phyloP scores from a whole-genome alignment of 345 rosid genomes.

The Ricinus communis region DNA sequence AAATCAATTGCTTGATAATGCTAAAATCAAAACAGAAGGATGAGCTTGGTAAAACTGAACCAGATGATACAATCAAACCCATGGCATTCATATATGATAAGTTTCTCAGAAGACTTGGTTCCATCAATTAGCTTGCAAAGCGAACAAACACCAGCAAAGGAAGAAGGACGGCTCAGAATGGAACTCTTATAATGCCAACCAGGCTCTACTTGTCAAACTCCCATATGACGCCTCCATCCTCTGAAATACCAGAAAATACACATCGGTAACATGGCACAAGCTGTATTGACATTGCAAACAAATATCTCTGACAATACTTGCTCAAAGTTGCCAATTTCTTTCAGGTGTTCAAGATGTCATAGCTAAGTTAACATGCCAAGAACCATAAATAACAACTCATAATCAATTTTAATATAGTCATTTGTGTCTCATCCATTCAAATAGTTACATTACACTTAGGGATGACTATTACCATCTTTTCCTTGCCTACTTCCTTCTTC shows the following conservation, averaged over 20 bases:
- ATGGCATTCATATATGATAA: neutral
- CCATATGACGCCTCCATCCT: conserved; percentile 63
- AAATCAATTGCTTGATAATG: neutral
- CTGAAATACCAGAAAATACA: conserved; percentile 32
- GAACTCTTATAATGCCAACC: neutral
- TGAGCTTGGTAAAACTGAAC: neutral
- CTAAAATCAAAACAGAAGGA: neutral
- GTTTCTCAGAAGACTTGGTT: no score
- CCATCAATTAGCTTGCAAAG: neutral
- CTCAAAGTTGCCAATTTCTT: no score
- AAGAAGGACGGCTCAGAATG: neutral
- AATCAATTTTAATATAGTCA: neutral
- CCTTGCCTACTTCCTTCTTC: neutral
- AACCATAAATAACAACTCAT: no score
- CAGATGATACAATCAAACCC: neutral
- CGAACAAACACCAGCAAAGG: neutral
- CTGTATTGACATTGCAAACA: neutral
- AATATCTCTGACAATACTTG: no score
- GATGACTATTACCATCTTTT: neutral
- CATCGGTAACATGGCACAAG: neutral
- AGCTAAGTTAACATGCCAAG: no score
- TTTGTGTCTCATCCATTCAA: neutral
- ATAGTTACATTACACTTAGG: neutral
- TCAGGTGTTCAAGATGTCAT: no score
- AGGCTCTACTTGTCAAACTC: conserved; percentile 50